A percentile compares a stretch with the other conserved stretches of the same genome.
Conservation (phyloP, 768 basidiomycete genomes). For the Mycena floridula region DNA sequence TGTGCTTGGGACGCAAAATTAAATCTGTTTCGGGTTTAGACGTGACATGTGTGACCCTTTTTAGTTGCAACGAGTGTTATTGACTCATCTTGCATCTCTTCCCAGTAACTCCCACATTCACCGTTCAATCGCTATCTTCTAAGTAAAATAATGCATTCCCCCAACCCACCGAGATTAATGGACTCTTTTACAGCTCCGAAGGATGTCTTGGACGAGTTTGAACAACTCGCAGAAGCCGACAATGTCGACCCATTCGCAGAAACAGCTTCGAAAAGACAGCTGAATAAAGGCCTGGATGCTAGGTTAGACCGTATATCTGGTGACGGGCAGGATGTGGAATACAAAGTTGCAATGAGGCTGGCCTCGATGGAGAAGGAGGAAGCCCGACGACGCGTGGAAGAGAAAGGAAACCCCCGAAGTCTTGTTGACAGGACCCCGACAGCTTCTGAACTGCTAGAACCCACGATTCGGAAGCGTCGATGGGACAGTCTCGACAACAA, state of each 20-base stretch:
- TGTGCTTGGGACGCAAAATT: slow-evolving; percentile 91
- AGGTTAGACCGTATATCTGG: slow-evolving; percentile 81
- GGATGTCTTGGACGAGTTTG: slow-evolving; percentile 91
- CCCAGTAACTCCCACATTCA: too few species aligned
- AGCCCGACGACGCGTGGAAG: slow-evolving; percentile 63
- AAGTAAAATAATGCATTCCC: slow-evolving; percentile 61
- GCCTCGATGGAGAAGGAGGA: slow-evolving; percentile 93
- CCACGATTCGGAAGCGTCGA: slow-evolving; percentile 67
- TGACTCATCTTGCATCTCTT: too few species aligned
- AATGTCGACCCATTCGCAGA: slow-evolving; percentile 88
- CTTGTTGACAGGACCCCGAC: slow-evolving; percentile 93
- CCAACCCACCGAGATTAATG: slow-evolving; percentile 65
- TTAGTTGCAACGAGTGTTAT: not conserved
- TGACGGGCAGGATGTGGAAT: slow-evolving; percentile 78
- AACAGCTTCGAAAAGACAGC: slow-evolving; percentile 89
- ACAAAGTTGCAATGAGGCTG: slow-evolving; percentile 94
- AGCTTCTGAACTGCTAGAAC: slow-evolving; percentile 68
- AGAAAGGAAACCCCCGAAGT: slow-evolving; percentile 71
- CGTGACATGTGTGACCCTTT: not conserved
- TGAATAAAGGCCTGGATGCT: slow-evolving; percentile 92
- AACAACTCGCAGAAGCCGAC: slow-evolving; percentile 90
- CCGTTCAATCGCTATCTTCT: too few species aligned
- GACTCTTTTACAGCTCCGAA: slow-evolving; percentile 92
- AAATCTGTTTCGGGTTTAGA: slow-evolving; percentile 57
- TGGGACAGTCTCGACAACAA: slow-evolving; percentile 74